Conservation (phyloP, 1,284 basidiomycete species). For the Termitomyces sp. region DNA sequence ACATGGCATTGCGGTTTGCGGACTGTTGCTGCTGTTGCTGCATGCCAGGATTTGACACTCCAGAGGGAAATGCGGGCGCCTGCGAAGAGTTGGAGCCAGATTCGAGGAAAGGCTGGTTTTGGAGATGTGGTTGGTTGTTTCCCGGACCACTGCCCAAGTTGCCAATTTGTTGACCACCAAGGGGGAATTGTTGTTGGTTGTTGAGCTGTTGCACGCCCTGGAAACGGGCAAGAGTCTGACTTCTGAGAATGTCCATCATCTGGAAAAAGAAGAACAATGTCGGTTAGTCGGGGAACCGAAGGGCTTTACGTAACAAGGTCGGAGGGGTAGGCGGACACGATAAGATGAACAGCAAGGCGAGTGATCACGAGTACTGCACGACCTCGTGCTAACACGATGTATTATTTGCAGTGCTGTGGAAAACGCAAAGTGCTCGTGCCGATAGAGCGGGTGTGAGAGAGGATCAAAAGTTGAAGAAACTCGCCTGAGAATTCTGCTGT, state of each 20-base stretch:
- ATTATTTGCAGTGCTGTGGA: constrained; percentile 5
- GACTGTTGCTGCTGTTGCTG: constrained; percentile 30
- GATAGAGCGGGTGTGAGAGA: constrained; percentile 11
- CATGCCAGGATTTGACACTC: constrained; percentile 27
- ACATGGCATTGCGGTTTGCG: constrained; percentile 31
- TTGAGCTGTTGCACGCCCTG: constrained; percentile 35
- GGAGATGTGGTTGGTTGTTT: constrained; percentile 14
- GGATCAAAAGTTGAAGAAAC: constrained; percentile 23
- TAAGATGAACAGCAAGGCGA: constrained; percentile 17
- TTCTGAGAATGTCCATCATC: constrained; percentile 48
- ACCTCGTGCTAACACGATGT: constrained; percentile 12
- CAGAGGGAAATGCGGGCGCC: constrained; percentile 34
- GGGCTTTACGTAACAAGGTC: constrained; percentile 20
- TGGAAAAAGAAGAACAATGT: constrained; percentile 25
- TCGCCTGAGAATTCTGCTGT: constrained; percentile 38
- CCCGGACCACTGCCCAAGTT: constrained; percentile 20
- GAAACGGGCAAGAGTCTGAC: constrained; percentile 33
- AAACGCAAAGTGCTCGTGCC: constrained; percentile 11
- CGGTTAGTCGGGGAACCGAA: constrained; percentile 10
- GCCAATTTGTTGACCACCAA: constrained; percentile 31
- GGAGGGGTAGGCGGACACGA: constrained; percentile 14
- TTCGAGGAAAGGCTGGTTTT: constrained; percentile 39
- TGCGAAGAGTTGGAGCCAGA: constrained; percentile 34
- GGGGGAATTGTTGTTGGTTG: constrained; percentile 41
- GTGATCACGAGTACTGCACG: constrained; percentile 12